Evolutionary conservation across 2,329 filamentous ascomycete species (phyloP).

Genomic region (Alternaria sp.): DNA sequence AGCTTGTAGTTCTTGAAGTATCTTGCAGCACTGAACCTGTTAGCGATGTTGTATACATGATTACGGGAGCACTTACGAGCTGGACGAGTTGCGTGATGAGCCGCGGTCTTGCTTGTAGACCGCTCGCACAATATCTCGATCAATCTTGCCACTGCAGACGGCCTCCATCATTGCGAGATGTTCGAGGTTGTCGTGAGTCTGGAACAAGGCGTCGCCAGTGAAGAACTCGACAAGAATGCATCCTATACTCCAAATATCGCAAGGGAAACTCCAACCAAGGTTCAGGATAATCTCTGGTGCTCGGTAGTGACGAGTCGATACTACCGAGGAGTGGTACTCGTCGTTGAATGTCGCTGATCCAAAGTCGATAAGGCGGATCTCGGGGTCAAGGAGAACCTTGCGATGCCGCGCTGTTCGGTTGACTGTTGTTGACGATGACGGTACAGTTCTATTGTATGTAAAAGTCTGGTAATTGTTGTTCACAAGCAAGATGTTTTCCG

Average conservation of each 20-base stretch:
- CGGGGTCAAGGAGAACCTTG: slow-evolving; percentile 69
- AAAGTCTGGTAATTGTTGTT: slow-evolving; percentile 72
- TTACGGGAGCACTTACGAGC: slow-evolving; percentile 58
- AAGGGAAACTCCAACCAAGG: slow-evolving; percentile 72
- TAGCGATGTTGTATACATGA: slow-evolving; percentile 29
- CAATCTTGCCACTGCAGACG: slow-evolving; percentile 65
- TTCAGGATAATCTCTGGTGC: slow-evolving; percentile 74
- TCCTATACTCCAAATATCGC: slow-evolving; percentile 74
- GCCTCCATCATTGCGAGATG: slow-evolving; percentile 75
- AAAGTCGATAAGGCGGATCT: slow-evolving; percentile 73
- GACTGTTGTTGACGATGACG: slow-evolving; percentile 68
- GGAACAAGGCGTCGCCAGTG: slow-evolving; percentile 72
- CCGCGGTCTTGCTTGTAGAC: slow-evolving; percentile 59
- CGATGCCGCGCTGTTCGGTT: slow-evolving; percentile 67
- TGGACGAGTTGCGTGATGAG: slow-evolving; percentile 61
- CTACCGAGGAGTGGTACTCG: slow-evolving; percentile 73
- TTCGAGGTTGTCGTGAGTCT: slow-evolving; percentile 73
- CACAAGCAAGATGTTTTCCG: slow-evolving; percentile 72
- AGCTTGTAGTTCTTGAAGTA: slow-evolving; percentile 66
- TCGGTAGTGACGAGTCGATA: slow-evolving; percentile 72
- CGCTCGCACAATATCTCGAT: slow-evolving; percentile 62
- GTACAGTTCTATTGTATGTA: slow-evolving; percentile 72
- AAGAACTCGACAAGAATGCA: slow-evolving; percentile 75
- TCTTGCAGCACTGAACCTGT: slow-evolving; percentile 48
- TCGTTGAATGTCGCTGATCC: slow-evolving; percentile 73